Evolutionary conservation across 495 filamentous ascomycete species (phyloP).

Genomic region (Xylaria longipes): DNA sequence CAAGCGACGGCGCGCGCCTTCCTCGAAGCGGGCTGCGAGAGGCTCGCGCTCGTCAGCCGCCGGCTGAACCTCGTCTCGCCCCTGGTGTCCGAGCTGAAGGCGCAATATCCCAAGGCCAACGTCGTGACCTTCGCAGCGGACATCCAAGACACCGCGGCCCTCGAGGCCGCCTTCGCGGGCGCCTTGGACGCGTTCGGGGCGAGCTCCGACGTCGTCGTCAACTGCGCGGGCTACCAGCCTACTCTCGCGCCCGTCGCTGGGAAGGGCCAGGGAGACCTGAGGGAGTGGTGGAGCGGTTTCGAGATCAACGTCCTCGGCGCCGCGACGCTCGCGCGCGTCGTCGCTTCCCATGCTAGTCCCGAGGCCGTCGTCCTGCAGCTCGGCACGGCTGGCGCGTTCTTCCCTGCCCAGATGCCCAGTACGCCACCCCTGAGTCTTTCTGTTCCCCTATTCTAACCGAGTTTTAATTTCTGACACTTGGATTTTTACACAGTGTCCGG

Average conservation of each 20-base stretch:
- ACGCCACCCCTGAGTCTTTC: not conserved
- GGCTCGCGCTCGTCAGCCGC: slow-evolving; percentile 21
- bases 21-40: slow-evolving; percentile 27
- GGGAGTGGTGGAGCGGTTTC: slow-evolving; percentile 37
- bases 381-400: slow-evolving; percentile 40
- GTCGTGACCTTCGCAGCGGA: slow-evolving; percentile 36
- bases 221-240: slow-evolving; percentile 23
- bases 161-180: slow-evolving; percentile 24
- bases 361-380: slow-evolving; percentile 41
- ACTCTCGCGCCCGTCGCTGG: slow-evolving; percentile 25
- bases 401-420: slow-evolving; percentile 33
- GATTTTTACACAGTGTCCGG: slow-evolving; percentile 22
- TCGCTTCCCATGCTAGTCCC: slow-evolving; percentile 29
- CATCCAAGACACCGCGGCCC: slow-evolving; percentile 33
- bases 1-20: slow-evolving; percentile 35
- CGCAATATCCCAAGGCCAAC: slow-evolving; percentile 15
- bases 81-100: not conserved
- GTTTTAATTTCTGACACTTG: not conserved
- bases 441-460: not conserved
- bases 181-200: not conserved
- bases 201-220: slow-evolving; percentile 43
- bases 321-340: slow-evolving; percentile 35
- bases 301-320: slow-evolving; percentile 36
- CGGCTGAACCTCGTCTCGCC: not conserved
- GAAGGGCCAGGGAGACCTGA: slow-evolving; percentile 26